These are phyloP conservation scores for Orychophragmus violaceus DNA, from an alignment of 345 rosid species.

Conservation along the genomic window DNA sequence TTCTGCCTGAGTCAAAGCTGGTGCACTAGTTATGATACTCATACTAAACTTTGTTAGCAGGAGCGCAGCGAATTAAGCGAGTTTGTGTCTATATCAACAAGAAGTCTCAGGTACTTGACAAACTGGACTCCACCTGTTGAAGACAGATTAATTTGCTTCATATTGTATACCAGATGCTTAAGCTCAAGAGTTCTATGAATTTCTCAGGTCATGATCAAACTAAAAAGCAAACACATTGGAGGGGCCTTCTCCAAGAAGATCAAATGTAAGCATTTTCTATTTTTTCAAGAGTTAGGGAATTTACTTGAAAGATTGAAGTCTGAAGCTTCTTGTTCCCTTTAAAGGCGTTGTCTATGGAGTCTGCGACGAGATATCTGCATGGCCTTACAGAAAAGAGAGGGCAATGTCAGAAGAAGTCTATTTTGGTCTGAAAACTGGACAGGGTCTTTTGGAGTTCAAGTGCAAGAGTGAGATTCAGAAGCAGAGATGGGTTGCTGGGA, in stretches of 20 bases:
- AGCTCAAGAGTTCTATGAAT: background rate
- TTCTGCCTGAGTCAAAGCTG: background rate
- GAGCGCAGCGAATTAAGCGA: slow-evolving; percentile 25
- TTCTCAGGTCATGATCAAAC: slow-evolving; percentile 33
- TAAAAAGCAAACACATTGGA: slow-evolving; percentile 37
- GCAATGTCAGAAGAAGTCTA: slow-evolving; percentile 65
- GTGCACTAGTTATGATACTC: slow-evolving; percentile 9
- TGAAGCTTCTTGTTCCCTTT: slow-evolving; percentile 4
- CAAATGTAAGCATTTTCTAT: slow-evolving; percentile 21
- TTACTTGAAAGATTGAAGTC: slow-evolving; percentile 3
- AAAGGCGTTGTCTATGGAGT: slow-evolving; percentile 76
- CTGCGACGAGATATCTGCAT: slow-evolving; percentile 70
- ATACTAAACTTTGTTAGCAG: slow-evolving; percentile 19
- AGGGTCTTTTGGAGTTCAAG: slow-evolving; percentile 88
- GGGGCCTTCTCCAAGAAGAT: slow-evolving; percentile 34
- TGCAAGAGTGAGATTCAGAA: slow-evolving; percentile 74
- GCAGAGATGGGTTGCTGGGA: slow-evolving; percentile 87
- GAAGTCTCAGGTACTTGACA: slow-evolving; percentile 30
- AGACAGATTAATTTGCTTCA: background rate
- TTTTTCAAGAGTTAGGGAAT: background rate
- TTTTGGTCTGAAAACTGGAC: slow-evolving; percentile 85
- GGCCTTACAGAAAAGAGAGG: slow-evolving; percentile 84
- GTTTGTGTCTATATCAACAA: slow-evolving; percentile 32
- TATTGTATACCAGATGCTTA: background rate
- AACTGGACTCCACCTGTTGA: background rate